Base-by-base conservation (phyloP, 768 basidiomycete genomes). In the Tricholoma hemisulphureum region DNA sequence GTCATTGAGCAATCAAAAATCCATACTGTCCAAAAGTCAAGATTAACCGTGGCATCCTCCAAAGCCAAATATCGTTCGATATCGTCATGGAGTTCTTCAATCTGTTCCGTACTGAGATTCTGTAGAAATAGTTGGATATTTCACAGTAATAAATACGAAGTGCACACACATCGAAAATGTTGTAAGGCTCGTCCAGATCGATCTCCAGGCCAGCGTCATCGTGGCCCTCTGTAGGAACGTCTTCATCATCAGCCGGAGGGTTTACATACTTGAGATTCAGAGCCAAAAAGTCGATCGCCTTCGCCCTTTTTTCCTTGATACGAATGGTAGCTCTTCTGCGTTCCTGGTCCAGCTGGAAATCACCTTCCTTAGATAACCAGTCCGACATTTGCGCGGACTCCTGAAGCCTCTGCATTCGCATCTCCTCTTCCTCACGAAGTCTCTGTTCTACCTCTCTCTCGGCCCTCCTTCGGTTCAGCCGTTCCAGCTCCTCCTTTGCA, bases 301-400 rank as follows among this genome's bases (percentile, higher is more conserved):
- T 98, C 2, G 97, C 97, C 53, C 97, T 79, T 73, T 95, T 95
- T 75, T 98, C 97, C 69, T 91, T 88, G 67, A 98, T 88, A 52
- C 97, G 84, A 67, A 99, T 98, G 53, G 91, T 87, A 21, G 97
- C 97, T 62, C 97, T 82, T 62, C 81, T 79, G 57, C 91, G 82
- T 65, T 97, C 93, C 73, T 99, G 97, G 59, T 97, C 93, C 50
- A 99, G 81, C 71, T 98, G 94, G 71, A 98, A 99, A 61, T 94
- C 93, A 49, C 93, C 96, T 65, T 99, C 97, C 73, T 95, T 95
- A 34, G 92, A 86, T 60, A 98, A 80, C 97, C 97, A 99, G 57
- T 97, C 95, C 5, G 93, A 90, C 95, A 98, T 98, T 67, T 97
- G 94, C 6, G 89, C 93, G 21, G 95, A 94, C 75, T 99, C 97